phyloP scores from a whole-genome alignment of 192 early-diverging fungal genomes.

The Gryganskiella cystojenkinii region DNA sequence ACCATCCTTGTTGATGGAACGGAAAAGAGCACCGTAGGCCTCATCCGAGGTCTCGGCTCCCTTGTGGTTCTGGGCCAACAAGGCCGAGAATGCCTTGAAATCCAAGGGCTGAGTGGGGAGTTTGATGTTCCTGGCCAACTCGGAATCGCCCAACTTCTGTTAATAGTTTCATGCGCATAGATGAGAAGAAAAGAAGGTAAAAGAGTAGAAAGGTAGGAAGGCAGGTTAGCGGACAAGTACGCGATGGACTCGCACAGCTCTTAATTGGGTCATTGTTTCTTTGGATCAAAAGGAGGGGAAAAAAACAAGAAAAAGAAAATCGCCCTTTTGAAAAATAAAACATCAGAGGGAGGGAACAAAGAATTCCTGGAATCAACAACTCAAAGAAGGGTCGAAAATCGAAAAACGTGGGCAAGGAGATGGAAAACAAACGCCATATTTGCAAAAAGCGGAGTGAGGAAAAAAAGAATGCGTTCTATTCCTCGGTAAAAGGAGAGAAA shows the following conservation, averaged over 20 bases:
- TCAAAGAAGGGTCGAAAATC: not conserved
- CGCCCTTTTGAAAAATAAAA: no score
- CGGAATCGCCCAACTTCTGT: constrained; percentile 5
- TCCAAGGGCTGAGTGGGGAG: constrained; percentile 29
- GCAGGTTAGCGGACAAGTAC: no score
- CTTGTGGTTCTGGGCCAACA: constrained; percentile 26
- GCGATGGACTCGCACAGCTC: no score
- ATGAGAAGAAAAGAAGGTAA: not conserved
- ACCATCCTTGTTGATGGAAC: constrained; percentile 32
- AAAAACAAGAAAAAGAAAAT: not conserved
- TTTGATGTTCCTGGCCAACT: constrained; percentile 20
- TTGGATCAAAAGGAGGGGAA: not conserved
- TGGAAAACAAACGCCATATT: not conserved
- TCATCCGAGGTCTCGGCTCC: constrained; percentile 16
- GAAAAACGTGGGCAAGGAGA: not conserved
- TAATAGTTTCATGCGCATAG: not conserved
- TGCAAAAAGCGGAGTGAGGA: not conserved
- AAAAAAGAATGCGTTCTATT: not conserved
- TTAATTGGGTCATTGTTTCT: no score
- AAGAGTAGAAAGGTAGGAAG: no score
- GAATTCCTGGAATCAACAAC: not conserved
- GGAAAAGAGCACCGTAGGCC: constrained; percentile 14
- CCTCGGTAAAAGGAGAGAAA: not conserved
- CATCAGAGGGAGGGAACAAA: no score
- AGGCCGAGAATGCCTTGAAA: constrained; percentile 21